Evolutionary conservation across 148 eudicot species (phyloP), one percentile per base, ranked within the genome.

Genomic region (Cornus florida): DNA sequence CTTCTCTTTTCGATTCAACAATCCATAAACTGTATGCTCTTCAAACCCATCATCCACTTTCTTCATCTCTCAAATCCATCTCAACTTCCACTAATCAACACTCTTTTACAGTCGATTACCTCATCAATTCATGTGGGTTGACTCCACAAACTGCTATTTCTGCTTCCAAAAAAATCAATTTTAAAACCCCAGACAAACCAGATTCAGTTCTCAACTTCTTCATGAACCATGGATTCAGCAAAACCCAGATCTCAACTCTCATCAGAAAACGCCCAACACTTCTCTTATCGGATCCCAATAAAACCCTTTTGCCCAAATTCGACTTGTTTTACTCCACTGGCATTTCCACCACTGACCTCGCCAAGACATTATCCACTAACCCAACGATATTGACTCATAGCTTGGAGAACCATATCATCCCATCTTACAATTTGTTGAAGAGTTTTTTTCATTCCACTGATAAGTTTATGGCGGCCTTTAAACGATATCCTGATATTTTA

Each of bases 241-340:
- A 43, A 71, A 41, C 81, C 22, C 75, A 78, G 10, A 50, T 48
- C 74, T 60, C 24, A 17, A 70, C 39, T 20, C 19, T 70, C 67
- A 39, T 71, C 57, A 53, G 20, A 31, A 79, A 16, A 17, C 10
- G 19, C 9, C 77, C 82, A 3, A 19, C 0, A 1, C 16, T 79
- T 48, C 33, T 79, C n/a, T 3, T 19, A 7, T 43, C 10, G 41
- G 8, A 73, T 32, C 33, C 48, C 7, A 66, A 73, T 20, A 79
- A 67, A n/a, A 22, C 77, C 72, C 82, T 79, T 79, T 72, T 65
- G 72, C 82, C 82, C 35, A 73, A 73, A 48, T 3, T 73, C 14
- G 31, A 79, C 14, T 72, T 73, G 7, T 41, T 79, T 4, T 28
- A 65, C 0, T 79, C 82, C 4, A 10, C 16, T 28, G 82, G 82